Evolutionary conservation across 2,329 filamentous ascomycete species (phyloP).

Genomic region (Thermothelomyces thermophilus): DNA sequence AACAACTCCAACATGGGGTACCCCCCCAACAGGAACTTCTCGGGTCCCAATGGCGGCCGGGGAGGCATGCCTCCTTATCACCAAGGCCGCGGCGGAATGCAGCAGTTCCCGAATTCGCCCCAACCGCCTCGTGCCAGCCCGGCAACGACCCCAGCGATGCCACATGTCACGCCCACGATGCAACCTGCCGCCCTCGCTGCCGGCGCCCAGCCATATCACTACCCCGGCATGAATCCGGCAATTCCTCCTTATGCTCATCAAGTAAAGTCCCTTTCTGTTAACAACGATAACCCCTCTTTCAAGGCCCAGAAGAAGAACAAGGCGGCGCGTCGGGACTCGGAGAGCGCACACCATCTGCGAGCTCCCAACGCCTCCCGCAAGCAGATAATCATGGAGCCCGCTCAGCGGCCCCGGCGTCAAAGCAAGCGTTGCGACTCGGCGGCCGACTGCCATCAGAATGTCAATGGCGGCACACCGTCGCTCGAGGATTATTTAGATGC

Average conservation of each 20-base stretch:
- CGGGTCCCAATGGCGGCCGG: conserved; percentile 41
- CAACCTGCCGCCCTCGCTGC: conserved; percentile 57
- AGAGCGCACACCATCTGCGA: conserved; percentile 39
- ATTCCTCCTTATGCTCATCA: conserved; percentile 39
- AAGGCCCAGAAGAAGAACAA: conserved; percentile 39
- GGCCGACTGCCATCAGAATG: conserved; percentile 22
- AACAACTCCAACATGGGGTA: conserved; percentile 41
- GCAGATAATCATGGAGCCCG: conserved; percentile 29
- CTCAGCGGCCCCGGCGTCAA: conserved; percentile 36
- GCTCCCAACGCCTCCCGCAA: conserved; percentile 35
- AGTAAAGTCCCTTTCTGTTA: conserved; percentile 48
- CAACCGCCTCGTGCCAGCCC: conserved; percentile 59
- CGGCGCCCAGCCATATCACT: conserved; percentile 55
- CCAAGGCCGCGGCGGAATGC: conserved; percentile 42
- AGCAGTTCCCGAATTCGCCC: conserved; percentile 50
- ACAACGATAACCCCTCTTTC: conserved; percentile 32
- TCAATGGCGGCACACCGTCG: conserved; percentile 22
- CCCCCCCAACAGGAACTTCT: conserved; percentile 34
- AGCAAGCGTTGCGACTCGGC: conserved; percentile 39
- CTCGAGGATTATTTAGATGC: conserved; percentile 21
- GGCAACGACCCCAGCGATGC: conserved; percentile 57
- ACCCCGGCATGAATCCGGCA: conserved; percentile 39
- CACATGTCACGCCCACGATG: conserved; percentile 62
- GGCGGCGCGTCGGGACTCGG: conserved; percentile 40
- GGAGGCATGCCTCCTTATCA: conserved; percentile 41